A percentile compares a stretch with the other conserved stretches of the same genome.
phyloP scores from a whole-genome alignment of 139 green algal species.

The Picochlorum sp. region DNA sequence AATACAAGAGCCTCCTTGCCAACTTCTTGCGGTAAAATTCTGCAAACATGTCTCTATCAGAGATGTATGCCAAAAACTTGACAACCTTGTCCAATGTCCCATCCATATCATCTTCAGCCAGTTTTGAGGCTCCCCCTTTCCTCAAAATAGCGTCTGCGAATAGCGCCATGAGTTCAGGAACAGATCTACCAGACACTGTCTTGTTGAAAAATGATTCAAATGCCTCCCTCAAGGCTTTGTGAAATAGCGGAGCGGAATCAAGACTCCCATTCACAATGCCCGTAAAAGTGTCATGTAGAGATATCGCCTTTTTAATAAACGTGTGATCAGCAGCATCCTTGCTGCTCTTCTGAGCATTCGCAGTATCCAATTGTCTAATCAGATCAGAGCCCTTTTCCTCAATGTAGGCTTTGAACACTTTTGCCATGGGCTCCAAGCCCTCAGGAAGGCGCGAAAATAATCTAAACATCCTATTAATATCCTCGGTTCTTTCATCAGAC shows the following conservation, averaged over 20 bases:
- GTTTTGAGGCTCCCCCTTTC: constrained; percentile 87
- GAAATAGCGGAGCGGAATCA: constrained; percentile 74
- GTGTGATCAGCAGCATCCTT: constrained; percentile 71
- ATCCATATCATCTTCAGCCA: constrained; percentile 91
- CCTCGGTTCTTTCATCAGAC: constrained; percentile 89
- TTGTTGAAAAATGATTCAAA: constrained; percentile 99
- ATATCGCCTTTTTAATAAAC: constrained; percentile 84
- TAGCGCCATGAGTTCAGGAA: constrained; percentile 91
- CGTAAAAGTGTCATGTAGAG: constrained; percentile 93
- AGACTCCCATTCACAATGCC: constrained; percentile 53
- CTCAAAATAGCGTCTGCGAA: constrained; percentile 97
- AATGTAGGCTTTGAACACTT: constrained; percentile 89
- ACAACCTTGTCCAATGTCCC: constrained; percentile 95
- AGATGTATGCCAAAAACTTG: constrained; percentile 95
- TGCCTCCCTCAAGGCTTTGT: constrained; percentile 96
- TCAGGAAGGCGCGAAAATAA: constrained; percentile 87
- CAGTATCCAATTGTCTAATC: constrained; percentile 67
- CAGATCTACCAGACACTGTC: constrained; percentile 68
- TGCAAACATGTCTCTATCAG: constrained; percentile 84
- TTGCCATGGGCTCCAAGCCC: constrained; percentile 85
- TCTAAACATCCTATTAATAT: constrained; percentile 95
- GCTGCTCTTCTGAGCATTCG: constrained; percentile 44
- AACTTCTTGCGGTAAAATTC: constrained; percentile 99
- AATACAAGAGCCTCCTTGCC: constrained; percentile 32
- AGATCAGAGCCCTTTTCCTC: constrained; percentile 83